Evolutionary conservation across 2,329 filamentous ascomycete genomes (phyloP).

Genomic region (Cercospora janseana): DNA sequence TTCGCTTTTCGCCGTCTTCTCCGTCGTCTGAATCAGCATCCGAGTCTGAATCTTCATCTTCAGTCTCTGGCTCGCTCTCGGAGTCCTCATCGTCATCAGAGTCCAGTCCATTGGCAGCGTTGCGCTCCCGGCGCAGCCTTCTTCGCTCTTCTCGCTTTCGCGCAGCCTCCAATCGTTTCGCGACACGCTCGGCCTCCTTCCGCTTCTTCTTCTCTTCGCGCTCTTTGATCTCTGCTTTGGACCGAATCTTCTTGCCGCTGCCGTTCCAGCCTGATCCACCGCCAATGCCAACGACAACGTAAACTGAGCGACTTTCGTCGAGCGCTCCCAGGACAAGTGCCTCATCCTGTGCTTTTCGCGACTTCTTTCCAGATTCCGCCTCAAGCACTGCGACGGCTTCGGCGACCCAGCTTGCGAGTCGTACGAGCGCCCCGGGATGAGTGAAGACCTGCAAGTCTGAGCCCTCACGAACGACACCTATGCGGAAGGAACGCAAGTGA

Average conservation of each 20-base stretch:
- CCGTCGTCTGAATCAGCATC: conserved; percentile 33
- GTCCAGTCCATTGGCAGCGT: conserved; percentile 55
- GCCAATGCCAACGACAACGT: conserved; percentile 89
- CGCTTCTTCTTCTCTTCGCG: conserved; percentile 62
- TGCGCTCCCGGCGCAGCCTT: conserved; percentile 57
- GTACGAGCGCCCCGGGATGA: conserved; percentile 87
- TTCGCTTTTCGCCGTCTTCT: conserved; percentile 55
- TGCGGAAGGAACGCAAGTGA: conserved; percentile 86
- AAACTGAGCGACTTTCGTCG: conserved; percentile 82
- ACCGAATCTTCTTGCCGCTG: conserved; percentile 55
- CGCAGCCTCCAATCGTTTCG: conserved; percentile 55
- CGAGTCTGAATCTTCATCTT: conserved; percentile 36
- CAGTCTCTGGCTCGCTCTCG: conserved; percentile 47
- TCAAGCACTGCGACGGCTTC: conserved; percentile 91
- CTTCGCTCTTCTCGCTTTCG: conserved; percentile 57
- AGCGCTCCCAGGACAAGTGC: conserved; percentile 88
- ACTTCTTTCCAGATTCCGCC: conserved; percentile 69
- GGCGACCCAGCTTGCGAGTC: conserved; percentile 89
- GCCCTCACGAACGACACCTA: conserved; percentile 93
- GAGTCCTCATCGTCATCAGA: conserved; percentile 53
- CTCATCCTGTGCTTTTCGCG: conserved; percentile 52
- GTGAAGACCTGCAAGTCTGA: conserved; percentile 89
- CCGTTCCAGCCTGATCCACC: conserved; percentile 69
- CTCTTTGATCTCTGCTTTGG: conserved; percentile 47
- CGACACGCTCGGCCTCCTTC: conserved; percentile 52